Conservation (phyloP, 1,284 basidiomycete species). For the Melampsora larici-populina region DNA sequence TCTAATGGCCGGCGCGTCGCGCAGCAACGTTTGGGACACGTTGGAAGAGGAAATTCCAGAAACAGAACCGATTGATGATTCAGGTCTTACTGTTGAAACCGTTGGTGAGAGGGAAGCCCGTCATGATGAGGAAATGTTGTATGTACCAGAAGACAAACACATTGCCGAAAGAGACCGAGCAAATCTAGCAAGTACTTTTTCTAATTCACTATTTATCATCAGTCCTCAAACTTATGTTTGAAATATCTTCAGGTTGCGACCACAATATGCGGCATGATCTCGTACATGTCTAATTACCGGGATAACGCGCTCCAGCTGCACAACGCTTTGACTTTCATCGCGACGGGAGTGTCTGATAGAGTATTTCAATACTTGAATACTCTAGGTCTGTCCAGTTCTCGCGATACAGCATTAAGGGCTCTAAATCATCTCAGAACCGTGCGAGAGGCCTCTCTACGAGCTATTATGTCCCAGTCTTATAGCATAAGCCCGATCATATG, state of each 20-base stretch:
- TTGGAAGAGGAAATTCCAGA: too few species aligned
- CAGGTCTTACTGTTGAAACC: too few species aligned
- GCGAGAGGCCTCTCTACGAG: background rate
- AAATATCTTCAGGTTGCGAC: background rate
- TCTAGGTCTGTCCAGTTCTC: slow-evolving; percentile 4
- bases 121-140: background rate
- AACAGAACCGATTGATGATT: too few species aligned
- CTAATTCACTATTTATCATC: too few species aligned
- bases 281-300: background rate
- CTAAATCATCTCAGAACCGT: background rate
- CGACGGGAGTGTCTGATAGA: slow-evolving; percentile 3
- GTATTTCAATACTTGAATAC: slow-evolving; percentile 3
- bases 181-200: background rate
- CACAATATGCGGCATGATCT: slow-evolving; percentile 19
- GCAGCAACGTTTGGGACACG: too few species aligned
- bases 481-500: too few species aligned
- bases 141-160: background rate
- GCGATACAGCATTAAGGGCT: background rate
- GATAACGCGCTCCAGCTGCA: slow-evolving; percentile 14
- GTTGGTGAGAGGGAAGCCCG: background rate
- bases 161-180: background rate
- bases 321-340: too few species aligned
- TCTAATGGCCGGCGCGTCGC: too few species aligned
- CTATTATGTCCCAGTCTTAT: background rate
- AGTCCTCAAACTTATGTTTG: background rate